phyloP scores from a whole-genome alignment of 768 basidiomycete species.

The Leccinellum luteum region DNA sequence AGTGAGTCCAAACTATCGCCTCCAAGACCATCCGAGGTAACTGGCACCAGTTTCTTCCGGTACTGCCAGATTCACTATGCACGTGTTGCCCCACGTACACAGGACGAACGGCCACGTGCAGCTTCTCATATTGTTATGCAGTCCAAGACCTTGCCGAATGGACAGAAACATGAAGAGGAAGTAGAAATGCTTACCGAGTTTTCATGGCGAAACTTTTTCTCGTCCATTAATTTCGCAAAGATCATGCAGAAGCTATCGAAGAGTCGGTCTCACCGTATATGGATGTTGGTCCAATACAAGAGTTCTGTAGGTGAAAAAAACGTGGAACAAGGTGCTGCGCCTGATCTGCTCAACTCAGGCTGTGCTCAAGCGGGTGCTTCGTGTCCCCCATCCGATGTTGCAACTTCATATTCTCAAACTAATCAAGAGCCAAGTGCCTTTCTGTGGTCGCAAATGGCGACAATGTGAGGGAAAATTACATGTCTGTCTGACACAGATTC shows the following conservation, averaged over 20 bases:
- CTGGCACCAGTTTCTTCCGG: conserved; percentile 79
- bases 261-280: conserved; percentile 88
- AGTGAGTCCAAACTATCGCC: conserved; percentile 44
- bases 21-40: conserved; percentile 6
- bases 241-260: conserved; percentile 98
- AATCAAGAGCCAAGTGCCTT: conserved; percentile 98
- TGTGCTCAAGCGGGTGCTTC: conserved; percentile 90
- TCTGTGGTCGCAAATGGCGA: conserved; percentile 96
- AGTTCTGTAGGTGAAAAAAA: conserved; percentile 71
- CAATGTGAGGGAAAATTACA: conserved; percentile 61
- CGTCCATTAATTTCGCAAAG: conserved; percentile 94
- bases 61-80: conserved; percentile 84
- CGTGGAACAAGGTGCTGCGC: not conserved
- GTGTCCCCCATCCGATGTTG: conserved; percentile 90
- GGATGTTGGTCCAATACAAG: conserved; percentile 97
- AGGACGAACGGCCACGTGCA: conserved; percentile 64
- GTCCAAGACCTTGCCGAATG: conserved; percentile 62
- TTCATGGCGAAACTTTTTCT: conserved; percentile 98
- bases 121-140: conserved; percentile 59
- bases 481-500: not conserved
- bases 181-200: conserved; percentile 91
- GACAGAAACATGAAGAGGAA: conserved; percentile 78
- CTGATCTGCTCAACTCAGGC: conserved; percentile 50
- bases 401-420: conserved; percentile 94
- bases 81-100: conserved; percentile 53